These are phyloP conservation scores for Aspergillus olivimuriae DNA, from an alignment of 495 filamentous ascomycete genomes.

Conservation along the genomic window DNA sequence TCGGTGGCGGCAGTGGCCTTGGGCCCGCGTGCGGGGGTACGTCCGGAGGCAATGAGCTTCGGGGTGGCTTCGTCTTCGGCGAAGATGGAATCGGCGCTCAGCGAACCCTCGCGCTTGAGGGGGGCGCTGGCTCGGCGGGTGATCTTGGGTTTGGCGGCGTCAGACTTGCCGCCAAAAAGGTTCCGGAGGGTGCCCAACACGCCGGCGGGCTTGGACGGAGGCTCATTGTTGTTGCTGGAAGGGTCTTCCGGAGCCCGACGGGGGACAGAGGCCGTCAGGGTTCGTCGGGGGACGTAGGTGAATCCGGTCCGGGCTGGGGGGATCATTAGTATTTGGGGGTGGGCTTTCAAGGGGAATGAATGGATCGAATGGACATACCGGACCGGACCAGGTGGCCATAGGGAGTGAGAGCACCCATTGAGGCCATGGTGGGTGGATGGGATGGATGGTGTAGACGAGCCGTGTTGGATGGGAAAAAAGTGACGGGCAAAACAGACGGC, in stretches of 20 bases:
- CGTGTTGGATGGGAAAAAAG: constrained; percentile 25
- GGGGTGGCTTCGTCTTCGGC: constrained; percentile 26
- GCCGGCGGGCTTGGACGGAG: constrained; percentile 8
- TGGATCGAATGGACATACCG: constrained; percentile 18
- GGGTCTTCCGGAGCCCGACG: constrained; percentile 27
- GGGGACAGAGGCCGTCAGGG: constrained; percentile 29
- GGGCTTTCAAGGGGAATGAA: neutral
- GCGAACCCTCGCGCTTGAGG: constrained; percentile 27
- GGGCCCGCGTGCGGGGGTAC: constrained; percentile 21
- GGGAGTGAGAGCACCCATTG: constrained; percentile 31
- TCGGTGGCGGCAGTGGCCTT: constrained; percentile 6
- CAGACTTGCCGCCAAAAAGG: constrained; percentile 26
- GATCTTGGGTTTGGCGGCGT: constrained; percentile 23
- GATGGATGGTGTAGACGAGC: neutral
- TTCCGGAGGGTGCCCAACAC: constrained; percentile 37
- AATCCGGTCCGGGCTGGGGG: constrained; percentile 31
- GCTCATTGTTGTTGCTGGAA: constrained; percentile 12
- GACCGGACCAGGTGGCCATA: constrained; percentile 38
- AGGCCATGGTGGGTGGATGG: constrained; percentile 24
- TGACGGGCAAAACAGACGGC: constrained; percentile 19
- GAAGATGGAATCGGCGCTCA: constrained; percentile 39
- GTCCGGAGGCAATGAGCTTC: constrained; percentile 22
- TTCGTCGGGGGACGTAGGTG: constrained; percentile 35
- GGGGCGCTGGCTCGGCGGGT: constrained; percentile 25
- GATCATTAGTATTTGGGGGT: constrained; percentile 1